Evolutionary conservation across 177 flowering plant genomes (phyloP).

Genomic region (Tripterygium wilfordii): DNA sequence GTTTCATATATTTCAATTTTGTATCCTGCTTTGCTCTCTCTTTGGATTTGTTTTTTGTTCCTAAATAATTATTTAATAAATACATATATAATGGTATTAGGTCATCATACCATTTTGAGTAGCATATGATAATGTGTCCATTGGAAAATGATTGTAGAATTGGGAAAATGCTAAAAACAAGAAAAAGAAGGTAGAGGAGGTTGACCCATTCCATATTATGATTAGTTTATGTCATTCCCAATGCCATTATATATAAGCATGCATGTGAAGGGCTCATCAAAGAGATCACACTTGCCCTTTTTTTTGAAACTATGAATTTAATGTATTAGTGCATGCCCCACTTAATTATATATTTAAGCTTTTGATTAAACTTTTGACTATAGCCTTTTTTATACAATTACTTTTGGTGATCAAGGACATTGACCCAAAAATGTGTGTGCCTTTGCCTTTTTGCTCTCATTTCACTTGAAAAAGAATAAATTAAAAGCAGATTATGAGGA

Average conservation of each 20-base stretch:
- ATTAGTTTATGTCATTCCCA: slow-evolving; percentile 47
- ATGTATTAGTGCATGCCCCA: slow-evolving; percentile 18
- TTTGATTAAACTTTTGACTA: slow-evolving; percentile 41
- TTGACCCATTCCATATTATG: slow-evolving; percentile 35
- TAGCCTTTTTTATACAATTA: slow-evolving; percentile 32
- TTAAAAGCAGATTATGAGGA: background rate
- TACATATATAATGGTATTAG: slow-evolving; percentile 6
- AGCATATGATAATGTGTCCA: no score
- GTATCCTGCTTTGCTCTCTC: slow-evolving; percentile 1
- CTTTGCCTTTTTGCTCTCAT: background rate
- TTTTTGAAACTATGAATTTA: slow-evolving; percentile 26
- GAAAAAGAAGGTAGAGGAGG: slow-evolving; percentile 27
- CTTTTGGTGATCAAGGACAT: slow-evolving; percentile 23
- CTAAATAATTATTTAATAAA: no score
- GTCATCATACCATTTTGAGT: no score
- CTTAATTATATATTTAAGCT: slow-evolving; percentile 14
- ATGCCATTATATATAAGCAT: slow-evolving; percentile 34
- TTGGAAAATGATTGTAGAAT: slow-evolving; percentile 24
- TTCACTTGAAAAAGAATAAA: background rate
- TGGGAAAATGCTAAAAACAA: slow-evolving; percentile 21
- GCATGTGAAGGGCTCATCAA: slow-evolving; percentile 17
- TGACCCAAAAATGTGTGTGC: background rate
- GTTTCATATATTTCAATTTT: background rate
- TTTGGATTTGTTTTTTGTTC: slow-evolving; percentile 1
- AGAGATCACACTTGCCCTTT: slow-evolving; percentile 7